Evolutionary conservation across 345 rosid species (phyloP).

Genomic region (Ailanthus altissimus): DNA sequence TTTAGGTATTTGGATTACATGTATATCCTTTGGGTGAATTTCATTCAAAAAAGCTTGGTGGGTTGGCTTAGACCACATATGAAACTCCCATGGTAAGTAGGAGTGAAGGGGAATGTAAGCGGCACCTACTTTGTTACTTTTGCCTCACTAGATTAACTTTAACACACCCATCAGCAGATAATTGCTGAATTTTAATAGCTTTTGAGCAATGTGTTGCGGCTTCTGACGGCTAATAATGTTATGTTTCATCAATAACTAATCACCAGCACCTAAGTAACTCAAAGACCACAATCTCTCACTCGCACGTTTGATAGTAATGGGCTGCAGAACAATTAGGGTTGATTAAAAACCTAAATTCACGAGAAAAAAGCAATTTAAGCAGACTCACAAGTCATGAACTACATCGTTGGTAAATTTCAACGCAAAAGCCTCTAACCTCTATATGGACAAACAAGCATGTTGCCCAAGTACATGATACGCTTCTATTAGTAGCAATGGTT

Average conservation of each 20-base stretch:
- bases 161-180: background rate
- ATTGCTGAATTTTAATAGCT: background rate
- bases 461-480: background rate
- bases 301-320: background rate
- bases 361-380: too few species aligned
- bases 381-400: too few species aligned
- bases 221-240: background rate
- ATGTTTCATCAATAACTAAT: too few species aligned
- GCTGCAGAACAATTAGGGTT: too few species aligned
- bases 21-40: background rate
- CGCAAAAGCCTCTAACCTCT: background rate
- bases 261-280: background rate
- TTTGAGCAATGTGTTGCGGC: background rate
- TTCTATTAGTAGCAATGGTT: background rate
- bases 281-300: background rate
- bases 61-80: background rate
- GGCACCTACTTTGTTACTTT: background rate
- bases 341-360: too few species aligned
- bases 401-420: background rate
- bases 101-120: background rate
- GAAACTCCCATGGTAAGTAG: background rate
- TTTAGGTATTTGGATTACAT: background rate
- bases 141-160: background rate
- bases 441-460: background rate
- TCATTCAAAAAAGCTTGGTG: background rate